Evolutionary conservation across 495 filamentous ascomycete species (phyloP).

Genomic region (Hyaloscypha hepaticicola): DNA sequence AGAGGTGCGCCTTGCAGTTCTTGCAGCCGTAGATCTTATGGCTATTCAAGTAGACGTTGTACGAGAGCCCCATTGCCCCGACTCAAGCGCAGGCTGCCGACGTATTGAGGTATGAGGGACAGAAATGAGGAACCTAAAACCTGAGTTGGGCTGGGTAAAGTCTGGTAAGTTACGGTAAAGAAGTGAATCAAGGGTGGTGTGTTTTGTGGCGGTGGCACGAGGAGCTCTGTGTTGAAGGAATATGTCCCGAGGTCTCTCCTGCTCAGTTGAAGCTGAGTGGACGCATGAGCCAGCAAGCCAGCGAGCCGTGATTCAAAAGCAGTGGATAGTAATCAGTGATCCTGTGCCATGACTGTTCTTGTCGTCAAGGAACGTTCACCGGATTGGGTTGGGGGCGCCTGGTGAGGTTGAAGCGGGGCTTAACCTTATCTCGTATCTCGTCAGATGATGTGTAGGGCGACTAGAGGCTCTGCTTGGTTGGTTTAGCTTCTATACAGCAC

Average conservation of each 20-base stretch:
- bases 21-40: conserved; percentile 94
- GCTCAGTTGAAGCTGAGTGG: background rate
- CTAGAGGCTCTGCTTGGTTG: too few species aligned
- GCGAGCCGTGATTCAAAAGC: background rate
- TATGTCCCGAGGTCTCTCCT: background rate
- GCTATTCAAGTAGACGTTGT: conserved; percentile 92
- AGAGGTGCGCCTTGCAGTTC: conserved; percentile 90
- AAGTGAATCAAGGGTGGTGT: background rate
- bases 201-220: background rate
- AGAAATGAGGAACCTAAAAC: background rate
- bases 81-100: conserved; percentile 1
- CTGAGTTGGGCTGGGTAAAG: background rate
- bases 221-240: background rate
- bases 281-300: background rate
- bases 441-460: too few species aligned
- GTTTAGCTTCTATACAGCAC: too few species aligned
- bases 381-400: too few species aligned
- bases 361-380: too few species aligned
- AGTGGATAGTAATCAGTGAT: background rate
- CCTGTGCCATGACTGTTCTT: too few species aligned
- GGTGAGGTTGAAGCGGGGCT: too few species aligned
- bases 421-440: too few species aligned
- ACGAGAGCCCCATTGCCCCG: conserved; percentile 80
- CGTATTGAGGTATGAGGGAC: background rate
- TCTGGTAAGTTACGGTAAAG: background rate